Conservation (phyloP, 1,139 yeast genomes). For the Yamadazyma siamensis region DNA sequence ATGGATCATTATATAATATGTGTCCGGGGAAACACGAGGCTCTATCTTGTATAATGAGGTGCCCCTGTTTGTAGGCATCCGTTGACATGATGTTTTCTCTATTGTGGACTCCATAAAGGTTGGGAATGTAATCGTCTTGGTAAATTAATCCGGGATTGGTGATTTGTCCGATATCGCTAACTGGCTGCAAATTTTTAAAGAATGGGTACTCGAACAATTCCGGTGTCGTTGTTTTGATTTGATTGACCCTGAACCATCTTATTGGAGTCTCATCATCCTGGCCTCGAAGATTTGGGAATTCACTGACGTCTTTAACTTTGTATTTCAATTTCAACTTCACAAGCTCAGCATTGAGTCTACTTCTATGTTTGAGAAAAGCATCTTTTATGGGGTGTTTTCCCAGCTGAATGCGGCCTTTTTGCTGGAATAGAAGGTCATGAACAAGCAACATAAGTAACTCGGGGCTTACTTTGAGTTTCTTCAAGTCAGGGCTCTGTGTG, state of each 20-base stretch:
- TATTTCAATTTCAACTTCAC: conserved; percentile 72
- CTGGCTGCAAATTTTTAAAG: conserved; percentile 48
- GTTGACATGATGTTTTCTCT: conserved; percentile 61
- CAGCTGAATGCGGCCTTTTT: conserved; percentile 80
- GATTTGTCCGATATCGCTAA: conserved; percentile 45
- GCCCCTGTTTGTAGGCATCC: conserved; percentile 68
- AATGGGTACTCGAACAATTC: conserved; percentile 36
- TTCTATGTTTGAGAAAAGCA: conserved; percentile 70
- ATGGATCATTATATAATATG: conserved; percentile 56
- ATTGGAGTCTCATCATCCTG: conserved; percentile 69
- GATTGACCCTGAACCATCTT: conserved; percentile 82
- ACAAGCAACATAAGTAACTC: conserved; percentile 60
- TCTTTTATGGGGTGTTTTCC: conserved; percentile 88
- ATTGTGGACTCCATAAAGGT: conserved; percentile 81
- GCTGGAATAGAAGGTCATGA: conserved; percentile 77
- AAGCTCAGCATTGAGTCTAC: conserved; percentile 78
- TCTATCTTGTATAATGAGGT: conserved; percentile 86
- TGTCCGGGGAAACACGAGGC: conserved; percentile 97
- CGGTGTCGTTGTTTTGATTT: conserved; percentile 41
- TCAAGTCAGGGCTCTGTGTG: conserved; percentile 35
- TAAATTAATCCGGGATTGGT: conserved; percentile 54
- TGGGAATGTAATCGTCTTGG: conserved; percentile 67
- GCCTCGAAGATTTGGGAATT: conserved; percentile 31
- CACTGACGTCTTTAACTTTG: conserved; percentile 42
- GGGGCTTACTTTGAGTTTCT: conserved; percentile 39